Evolutionary conservation across 306 rosid genomes (phyloP).

Genomic region (Ormosia semicastrata): DNA sequence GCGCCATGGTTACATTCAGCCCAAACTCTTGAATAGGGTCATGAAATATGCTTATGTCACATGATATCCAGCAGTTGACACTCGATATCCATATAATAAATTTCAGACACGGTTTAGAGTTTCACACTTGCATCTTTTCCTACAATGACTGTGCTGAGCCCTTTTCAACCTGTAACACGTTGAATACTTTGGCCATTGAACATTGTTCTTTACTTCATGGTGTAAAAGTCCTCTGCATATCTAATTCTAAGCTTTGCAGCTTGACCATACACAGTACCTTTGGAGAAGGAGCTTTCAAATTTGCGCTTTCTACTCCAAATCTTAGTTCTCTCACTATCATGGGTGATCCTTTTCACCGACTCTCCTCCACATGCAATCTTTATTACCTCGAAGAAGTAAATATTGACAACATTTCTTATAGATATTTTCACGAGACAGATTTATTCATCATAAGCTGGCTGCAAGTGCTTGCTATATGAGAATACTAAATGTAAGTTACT

Average conservation of each 20-base stretch:
- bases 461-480: neutral
- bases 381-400: constrained; percentile 20
- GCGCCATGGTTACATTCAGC: neutral
- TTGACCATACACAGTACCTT: constrained; percentile 1
- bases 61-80: neutral
- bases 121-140: neutral
- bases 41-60: neutral
- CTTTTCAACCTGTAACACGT: neutral
- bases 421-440: no score
- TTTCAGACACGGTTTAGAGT: neutral
- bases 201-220: neutral
- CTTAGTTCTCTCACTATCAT: neutral
- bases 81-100: neutral
- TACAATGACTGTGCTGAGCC: neutral
- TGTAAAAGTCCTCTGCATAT: constrained; percentile 1
- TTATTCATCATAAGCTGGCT: constrained; percentile 12
- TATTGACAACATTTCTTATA: neutral
- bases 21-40: neutral
- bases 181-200: neutral
- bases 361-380: neutral
- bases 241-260: constrained; percentile 13
- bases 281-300: neutral
- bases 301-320: constrained; percentile 26
- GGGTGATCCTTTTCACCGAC: neutral
- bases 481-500: constrained; percentile 24